Percentiles rank a stretch among this genome's conserved stretches.
Evolutionary conservation across 1,139 yeast species (phyloP).

Genomic region (Candida sp.): DNA sequence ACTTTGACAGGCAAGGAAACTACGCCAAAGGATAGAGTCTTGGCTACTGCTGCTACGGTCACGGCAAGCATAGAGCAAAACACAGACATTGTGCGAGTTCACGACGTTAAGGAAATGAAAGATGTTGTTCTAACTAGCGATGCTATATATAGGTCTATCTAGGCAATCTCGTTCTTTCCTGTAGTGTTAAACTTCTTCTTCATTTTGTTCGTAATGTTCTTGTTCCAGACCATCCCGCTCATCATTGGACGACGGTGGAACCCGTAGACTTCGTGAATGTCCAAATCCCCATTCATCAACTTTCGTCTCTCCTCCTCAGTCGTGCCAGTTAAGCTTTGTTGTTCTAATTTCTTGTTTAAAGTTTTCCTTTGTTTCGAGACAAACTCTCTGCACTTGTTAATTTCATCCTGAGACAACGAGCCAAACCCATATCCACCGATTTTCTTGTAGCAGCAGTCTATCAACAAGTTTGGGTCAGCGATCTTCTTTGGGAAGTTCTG

Average conservation of each 20-base stretch:
- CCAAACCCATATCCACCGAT: conserved; percentile 73
- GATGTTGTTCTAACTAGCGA: conserved; percentile 76
- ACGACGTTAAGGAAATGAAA: conserved; percentile 72
- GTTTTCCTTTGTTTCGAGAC: conserved; percentile 65
- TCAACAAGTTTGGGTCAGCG: conserved; percentile 69
- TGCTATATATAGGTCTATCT: conserved; percentile 55
- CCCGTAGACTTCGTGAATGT: conserved; percentile 52
- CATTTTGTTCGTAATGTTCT: conserved; percentile 54
- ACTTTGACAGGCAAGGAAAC: conserved; percentile 52
- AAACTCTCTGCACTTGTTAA: conserved; percentile 74
- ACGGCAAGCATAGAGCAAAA: conserved; percentile 77
- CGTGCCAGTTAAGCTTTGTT: conserved; percentile 32
- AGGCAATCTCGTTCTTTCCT: conserved; percentile 5
- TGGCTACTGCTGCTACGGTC: conserved; percentile 80
- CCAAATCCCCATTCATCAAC: conserved; percentile 20
- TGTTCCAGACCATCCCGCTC: conserved; percentile 63
- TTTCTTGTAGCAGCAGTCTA: conserved; percentile 78
- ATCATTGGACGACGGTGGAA: conserved; percentile 54
- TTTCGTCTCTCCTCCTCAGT: conserved; percentile 46
- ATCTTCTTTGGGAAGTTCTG: conserved; percentile 82
- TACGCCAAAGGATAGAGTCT: conserved; percentile 61
- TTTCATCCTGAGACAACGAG: conserved; percentile 80
- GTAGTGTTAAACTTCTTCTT: conserved; percentile 36
- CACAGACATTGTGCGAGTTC: conserved; percentile 87
- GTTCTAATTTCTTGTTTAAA: conserved; percentile 42